Evolutionary conservation across 495 filamentous ascomycete species (phyloP), one percentile per base, ranked within the genome.

Genomic region (Glarea lozoyensis): DNA sequence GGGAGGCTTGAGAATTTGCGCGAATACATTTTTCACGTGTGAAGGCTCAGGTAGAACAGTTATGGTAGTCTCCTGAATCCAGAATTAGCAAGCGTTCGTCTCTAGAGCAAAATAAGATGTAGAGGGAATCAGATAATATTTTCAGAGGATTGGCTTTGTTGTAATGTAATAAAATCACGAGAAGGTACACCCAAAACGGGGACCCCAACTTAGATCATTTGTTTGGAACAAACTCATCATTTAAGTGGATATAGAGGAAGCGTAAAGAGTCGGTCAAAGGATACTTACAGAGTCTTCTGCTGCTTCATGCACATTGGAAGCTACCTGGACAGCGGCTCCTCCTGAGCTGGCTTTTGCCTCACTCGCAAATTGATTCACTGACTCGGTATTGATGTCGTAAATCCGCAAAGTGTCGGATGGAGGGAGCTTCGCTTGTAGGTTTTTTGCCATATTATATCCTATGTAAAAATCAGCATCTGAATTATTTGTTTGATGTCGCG

Each of bases 391-490:
- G 52, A 88, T 78, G 57, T 94, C 87, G 43, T 78, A 83, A 15
- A 94, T 58, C 17, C 77, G 64, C 12, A 94, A 45, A 2, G 69
- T 81, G 57, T 93, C 87, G 16, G 61, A 65, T 1, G 75, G 67
- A 3, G 84, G 68, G 9, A 92, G 76, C 54, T 88, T 90, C 19
- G 78, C 67, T 48, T 85, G 82, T 1, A 94, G 66, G 53, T 92
- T 94, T 58, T 75, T 77, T n/a, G 87, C 87, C 87, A 94, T 93
- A 50, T 84, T 79, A 44, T 84, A 90, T 2, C 85, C 85, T 48
- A 13, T 48, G 13, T n/a, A 3, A 25, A 21, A 21, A 18, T 36
- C 34, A 53, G 43, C 44, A 48, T 42, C 22, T 50, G 42, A 42
- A 48, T 11, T 21, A n/a, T n/a, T n/a, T n/a, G n/a, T 48, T 29